A percentile compares a stretch with the other conserved stretches of the same genome.
Conservation (phyloP, 2,329 filamentous ascomycete genomes). For the Diplodia seriata region DNA sequence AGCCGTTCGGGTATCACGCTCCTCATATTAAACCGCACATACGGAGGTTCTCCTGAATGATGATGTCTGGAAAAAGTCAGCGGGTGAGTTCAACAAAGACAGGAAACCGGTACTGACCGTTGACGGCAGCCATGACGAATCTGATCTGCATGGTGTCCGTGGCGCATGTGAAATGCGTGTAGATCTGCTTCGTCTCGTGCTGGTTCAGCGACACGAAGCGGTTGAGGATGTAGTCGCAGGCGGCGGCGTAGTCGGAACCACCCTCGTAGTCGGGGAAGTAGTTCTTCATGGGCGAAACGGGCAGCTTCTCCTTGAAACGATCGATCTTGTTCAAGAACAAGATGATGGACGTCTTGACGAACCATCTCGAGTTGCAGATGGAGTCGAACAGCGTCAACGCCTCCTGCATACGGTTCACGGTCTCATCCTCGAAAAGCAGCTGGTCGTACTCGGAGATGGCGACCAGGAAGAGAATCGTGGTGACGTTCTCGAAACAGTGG, state of each 20-base stretch:
- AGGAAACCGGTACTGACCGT: conserved; percentile 69
- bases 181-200: conserved; percentile 99
- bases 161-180: conserved; percentile 98
- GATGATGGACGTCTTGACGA: conserved; percentile 75
- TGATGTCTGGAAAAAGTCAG: conserved; percentile 75
- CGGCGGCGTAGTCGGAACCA: conserved; percentile 91
- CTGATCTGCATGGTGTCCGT: conserved; percentile 99
- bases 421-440: conserved; percentile 94
- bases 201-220: conserved; percentile 98
- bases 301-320: conserved; percentile 76
- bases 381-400: conserved; percentile 74
- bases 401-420: conserved; percentile 77
- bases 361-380: conserved; percentile 76
- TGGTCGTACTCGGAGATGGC: conserved; percentile 98
- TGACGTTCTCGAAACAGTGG: conserved; percentile 98
- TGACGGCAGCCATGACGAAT: conserved; percentile 99
- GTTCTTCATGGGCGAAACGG: conserved; percentile 76
- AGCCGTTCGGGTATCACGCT: conserved; percentile 28
- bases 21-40: conserved; percentile 95
- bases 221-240: conserved; percentile 99
- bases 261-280: conserved; percentile 83
- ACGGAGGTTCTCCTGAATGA: conserved; percentile 99
- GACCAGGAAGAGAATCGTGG: conserved; percentile 93
- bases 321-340: conserved; percentile 79
- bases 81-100: background rate